Base-by-base conservation (phyloP, 2,329 filamentous ascomycete genomes). In the Neonectria punicea region DNA sequence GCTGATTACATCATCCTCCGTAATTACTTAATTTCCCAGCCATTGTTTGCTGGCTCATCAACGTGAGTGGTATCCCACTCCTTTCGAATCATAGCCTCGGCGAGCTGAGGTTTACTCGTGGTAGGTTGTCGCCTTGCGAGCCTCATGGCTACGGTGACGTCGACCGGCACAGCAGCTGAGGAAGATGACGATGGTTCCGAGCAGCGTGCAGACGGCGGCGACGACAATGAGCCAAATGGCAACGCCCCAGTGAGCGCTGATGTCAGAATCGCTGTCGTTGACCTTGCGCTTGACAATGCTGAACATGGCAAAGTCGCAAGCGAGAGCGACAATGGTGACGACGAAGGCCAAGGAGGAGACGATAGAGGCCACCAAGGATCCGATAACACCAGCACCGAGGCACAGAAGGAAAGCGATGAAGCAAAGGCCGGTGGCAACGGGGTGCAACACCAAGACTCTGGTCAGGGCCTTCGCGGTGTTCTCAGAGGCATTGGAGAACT, bases 211-310 rank as follows among this genome's bases (percentile, higher is more conserved):
- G 64, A 89, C 79, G 67, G 86, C 86, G 2, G 85, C 84, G 8
- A 79, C 88, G 14, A 91, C 80, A 1, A 86, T 77, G 10, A 86
- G 86, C 89, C 89, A 92, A 46, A 89, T 83, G 16, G 81, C 89
- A 3, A 81, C 72, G 34, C 84, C 83, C 77, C 83, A 92, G 46
- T 76, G 73, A 22, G 89, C 88, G 18, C 72, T 75, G 66, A 76
- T 78, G 65, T 75, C 78, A 51, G 70, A 74, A 50, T 73, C 75
- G 47, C 80, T 74, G 70, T 86, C 73, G 75, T 89, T 88, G 75
- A 89, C 80, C 65, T 86, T 81, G 69, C 80, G 78, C 74, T 80
- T 82, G 70, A 90, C 74, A 53, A 89, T 81, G 61, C 80, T 80
- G 67, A 90, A 88, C 41, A 84, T 73, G 49, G 84, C 85, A 75